Conservation (phyloP, 192 early-diverging fungal species). For the Lunasporangiospora selenospora region DNA sequence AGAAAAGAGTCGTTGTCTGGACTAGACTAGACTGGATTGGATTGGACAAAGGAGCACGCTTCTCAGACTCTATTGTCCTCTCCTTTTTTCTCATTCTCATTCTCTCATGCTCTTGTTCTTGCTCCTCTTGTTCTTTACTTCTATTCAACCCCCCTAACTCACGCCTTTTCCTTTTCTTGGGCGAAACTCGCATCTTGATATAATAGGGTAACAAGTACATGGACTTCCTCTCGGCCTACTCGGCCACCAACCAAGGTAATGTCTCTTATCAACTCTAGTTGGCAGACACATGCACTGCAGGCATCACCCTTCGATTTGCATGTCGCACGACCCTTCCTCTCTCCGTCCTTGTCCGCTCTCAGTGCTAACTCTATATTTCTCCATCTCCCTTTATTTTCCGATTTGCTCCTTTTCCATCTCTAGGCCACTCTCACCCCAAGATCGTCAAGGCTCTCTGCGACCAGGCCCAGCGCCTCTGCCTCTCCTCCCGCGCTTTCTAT, state of each 20-base stretch:
- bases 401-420: background rate
- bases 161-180: background rate
- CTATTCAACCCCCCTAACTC: background rate
- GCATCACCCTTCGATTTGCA: too few species aligned
- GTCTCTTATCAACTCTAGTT: too few species aligned
- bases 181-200: background rate
- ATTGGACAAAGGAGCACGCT: too few species aligned
- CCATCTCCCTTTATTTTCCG: background rate
- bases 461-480: slow-evolving; percentile 84
- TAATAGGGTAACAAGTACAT: slow-evolving; percentile 79
- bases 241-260: slow-evolving; percentile 85
- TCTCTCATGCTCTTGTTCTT: slow-evolving; percentile 51
- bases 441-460: slow-evolving; percentile 90
- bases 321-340: background rate
- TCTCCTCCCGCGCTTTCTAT: slow-evolving; percentile 97
- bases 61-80: too few species aligned
- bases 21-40: too few species aligned
- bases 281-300: too few species aligned
- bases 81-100: slow-evolving; percentile 37
- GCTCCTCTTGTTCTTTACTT: background rate
- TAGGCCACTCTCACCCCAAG: slow-evolving; percentile 94
- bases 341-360: background rate
- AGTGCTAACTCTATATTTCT: background rate
- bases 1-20: too few species aligned
- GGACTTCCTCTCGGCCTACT: slow-evolving; percentile 89